Evolutionary conservation across 257 asterid species (phyloP).

Genomic region (Rehmannia glutinosa): DNA sequence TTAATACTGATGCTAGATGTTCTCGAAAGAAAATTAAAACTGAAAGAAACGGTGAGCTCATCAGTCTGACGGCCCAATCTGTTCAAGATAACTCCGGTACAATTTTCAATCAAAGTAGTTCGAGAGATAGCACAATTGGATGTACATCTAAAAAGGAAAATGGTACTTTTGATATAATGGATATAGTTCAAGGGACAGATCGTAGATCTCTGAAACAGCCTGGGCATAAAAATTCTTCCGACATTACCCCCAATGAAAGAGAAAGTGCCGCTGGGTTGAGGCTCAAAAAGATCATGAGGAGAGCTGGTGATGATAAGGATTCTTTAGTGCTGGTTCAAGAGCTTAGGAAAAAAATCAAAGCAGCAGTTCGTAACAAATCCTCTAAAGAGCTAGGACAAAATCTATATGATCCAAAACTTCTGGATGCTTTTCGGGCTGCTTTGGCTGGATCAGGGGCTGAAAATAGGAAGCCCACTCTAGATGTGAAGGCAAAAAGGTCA

Average conservation of each 20-base stretch:
- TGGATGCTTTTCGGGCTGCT: conserved; percentile 92
- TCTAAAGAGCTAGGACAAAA: conserved; percentile 55
- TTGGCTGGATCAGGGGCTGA: conserved; percentile 73
- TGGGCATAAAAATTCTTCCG: conserved; percentile 27
- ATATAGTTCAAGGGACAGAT: conserved; percentile 63
- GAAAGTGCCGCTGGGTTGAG: conserved; percentile 66
- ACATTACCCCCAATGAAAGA: conserved; percentile 36
- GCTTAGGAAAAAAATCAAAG: conserved; percentile 78
- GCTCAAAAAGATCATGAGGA: conserved; percentile 92
- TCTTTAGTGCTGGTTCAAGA: conserved; percentile 65
- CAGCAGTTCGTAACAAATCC: conserved; percentile 78
- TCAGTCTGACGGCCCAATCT: conserved; percentile 31
- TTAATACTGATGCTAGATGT: conserved; percentile 29
- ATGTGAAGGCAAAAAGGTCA: conserved; percentile 72
- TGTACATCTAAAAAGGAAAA: conserved; percentile 31
- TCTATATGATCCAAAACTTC: conserved; percentile 78
- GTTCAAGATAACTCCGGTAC: conserved; percentile 27
- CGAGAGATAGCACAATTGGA: conserved; percentile 30
- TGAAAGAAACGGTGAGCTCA: conserved; percentile 32
- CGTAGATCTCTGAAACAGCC: conserved; percentile 41
- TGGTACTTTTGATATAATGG: conserved; percentile 49
- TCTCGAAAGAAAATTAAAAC: conserved; percentile 58
- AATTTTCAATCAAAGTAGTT: conserved; percentile 19
- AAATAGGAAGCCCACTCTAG: conserved; percentile 50
- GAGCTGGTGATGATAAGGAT: conserved; percentile 64